phyloP scores from a whole-genome alignment of 2,329 filamentous ascomycete genomes.

The Myotisia sp. region DNA sequence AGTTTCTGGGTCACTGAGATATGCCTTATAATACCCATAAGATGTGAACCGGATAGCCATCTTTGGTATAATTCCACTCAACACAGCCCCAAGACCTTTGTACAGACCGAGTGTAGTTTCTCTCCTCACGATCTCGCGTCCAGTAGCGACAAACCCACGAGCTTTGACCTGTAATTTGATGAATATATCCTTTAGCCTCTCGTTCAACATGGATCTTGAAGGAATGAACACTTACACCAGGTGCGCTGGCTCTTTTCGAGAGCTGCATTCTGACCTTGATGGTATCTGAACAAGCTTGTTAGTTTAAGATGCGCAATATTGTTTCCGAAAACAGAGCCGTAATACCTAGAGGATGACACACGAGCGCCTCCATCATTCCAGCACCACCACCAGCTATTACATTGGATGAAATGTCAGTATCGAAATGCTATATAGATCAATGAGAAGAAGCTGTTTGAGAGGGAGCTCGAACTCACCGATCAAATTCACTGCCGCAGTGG shows the following conservation, averaged over 20 bases:
- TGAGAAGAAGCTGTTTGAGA: conserved; percentile 12
- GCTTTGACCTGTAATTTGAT: conserved; percentile 43
- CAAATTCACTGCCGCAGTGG: conserved; percentile 77
- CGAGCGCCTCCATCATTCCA: conserved; percentile 98
- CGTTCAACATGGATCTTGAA: not conserved
- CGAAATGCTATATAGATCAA: too few species aligned
- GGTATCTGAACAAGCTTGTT: conserved; percentile 48
- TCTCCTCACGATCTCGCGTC: conserved; percentile 68
- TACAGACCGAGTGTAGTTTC: conserved; percentile 90
- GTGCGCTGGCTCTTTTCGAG: conserved; percentile 66
- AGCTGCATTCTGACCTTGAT: conserved; percentile 99
- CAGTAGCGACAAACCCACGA: conserved; percentile 77
- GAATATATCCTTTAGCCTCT: not conserved
- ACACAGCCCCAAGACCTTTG: conserved; percentile 92
- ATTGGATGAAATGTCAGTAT: too few species aligned
- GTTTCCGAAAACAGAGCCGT: conserved; percentile 18
- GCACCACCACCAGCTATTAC: conserved; percentile 75
- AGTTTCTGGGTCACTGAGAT: conserved; percentile 54
- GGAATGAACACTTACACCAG: conserved; percentile 45
- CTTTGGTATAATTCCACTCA: conserved; percentile 94
- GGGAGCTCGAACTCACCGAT: conserved; percentile 49
- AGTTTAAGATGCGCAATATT: conserved; percentile 7
- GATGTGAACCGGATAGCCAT: conserved; percentile 99
- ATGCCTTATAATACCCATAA: conserved; percentile 87
- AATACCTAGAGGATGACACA: conserved; percentile 86